Evolutionary conservation across 2,329 filamentous ascomycete species (phyloP), one percentile per base, ranked within the genome.

Genomic region (Neofusicoccum ribis): DNA sequence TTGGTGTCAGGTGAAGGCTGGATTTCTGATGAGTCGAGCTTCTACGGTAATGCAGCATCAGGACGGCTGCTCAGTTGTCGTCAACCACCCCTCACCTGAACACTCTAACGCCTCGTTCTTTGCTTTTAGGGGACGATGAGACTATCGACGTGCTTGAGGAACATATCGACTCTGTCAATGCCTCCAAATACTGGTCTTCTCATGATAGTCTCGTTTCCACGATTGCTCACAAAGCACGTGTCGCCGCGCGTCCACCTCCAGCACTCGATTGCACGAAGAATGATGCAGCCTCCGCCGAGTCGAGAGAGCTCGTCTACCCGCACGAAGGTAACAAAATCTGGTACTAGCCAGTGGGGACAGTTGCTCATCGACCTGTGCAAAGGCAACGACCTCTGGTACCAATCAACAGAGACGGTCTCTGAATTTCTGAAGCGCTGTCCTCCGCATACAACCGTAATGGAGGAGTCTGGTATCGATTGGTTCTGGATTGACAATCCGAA

Each of bases 401-500:
- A 90, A 73, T 80, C 88, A 34, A 79, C 79, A 1, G 91, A 93
- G 72, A 84, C 84, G 0, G 78, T 90, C 1, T 76, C 85, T 7
- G 83, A 84, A 0, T 96, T 96, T 70, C 77, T 95, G 2, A 66
- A 78, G 8, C 87, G 91, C 8, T 80, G 93, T 0, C 89, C 89
- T 0, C 91, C 92, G 0, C 83, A 84, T 3, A 89, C 84, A 1
- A 91, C 88, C 1, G 76, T 80, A 2, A 74, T 78, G 3, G 77
- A 75, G 1, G 71, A 71, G 0, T 69, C 78, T 0, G 81, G 84
- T 84, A 60, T 65, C n/a, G 15, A 51, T 0, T 95, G 91, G 90
- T 91, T 96, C 54, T 92, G 85, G 80, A 85, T 91, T 47, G 84
- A 83, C 61, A 92, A 92, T 73, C 89, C 89, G 0, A 84, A 84